Conservation (phyloP, 2,329 filamentous ascomycete species). For the Cucurbitaria berberidis region DNA sequence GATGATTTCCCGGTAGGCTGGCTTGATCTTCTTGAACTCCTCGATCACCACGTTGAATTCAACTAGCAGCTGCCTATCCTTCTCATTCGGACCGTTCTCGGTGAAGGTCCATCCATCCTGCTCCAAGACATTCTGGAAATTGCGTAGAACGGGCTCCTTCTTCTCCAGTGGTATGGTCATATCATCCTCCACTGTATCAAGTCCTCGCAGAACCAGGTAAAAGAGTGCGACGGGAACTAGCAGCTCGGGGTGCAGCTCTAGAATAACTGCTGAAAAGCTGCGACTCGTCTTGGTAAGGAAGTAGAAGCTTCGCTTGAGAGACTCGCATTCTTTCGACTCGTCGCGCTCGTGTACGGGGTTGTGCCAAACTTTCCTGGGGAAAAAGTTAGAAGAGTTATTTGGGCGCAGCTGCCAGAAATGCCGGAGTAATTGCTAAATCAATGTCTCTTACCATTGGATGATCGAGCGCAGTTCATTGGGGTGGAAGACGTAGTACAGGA, state of each 20-base stretch:
- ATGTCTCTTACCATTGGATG: constrained; percentile 77
- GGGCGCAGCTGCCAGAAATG: neutral
- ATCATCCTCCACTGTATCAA: constrained; percentile 99
- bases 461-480: constrained; percentile 80
- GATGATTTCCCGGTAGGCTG: constrained; percentile 83
- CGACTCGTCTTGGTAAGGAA: constrained; percentile 88
- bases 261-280: constrained; percentile 90
- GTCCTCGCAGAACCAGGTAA: constrained; percentile 87
- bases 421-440: neutral
- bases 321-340: constrained; percentile 72
- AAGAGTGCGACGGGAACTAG: constrained; percentile 88
- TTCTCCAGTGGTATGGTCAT: constrained; percentile 83
- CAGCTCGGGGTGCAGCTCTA: constrained; percentile 93
- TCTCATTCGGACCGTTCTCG: constrained; percentile 87
- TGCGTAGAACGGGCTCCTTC: constrained; percentile 85
- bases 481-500: constrained; percentile 76
- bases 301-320: constrained; percentile 82
- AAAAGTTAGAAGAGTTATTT: constrained; percentile 11
- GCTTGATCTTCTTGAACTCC: constrained; percentile 89
- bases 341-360: constrained; percentile 88
- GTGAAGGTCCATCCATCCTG: constrained; percentile 89
- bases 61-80: constrained; percentile 89
- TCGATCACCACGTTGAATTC: constrained; percentile 86
- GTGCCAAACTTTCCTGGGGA: constrained; percentile 91
- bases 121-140: constrained; percentile 80